These are phyloP conservation scores for Tylopilus vinaceipallidus DNA, from an alignment of 768 basidiomycete genomes.

Conservation along the genomic window DNA sequence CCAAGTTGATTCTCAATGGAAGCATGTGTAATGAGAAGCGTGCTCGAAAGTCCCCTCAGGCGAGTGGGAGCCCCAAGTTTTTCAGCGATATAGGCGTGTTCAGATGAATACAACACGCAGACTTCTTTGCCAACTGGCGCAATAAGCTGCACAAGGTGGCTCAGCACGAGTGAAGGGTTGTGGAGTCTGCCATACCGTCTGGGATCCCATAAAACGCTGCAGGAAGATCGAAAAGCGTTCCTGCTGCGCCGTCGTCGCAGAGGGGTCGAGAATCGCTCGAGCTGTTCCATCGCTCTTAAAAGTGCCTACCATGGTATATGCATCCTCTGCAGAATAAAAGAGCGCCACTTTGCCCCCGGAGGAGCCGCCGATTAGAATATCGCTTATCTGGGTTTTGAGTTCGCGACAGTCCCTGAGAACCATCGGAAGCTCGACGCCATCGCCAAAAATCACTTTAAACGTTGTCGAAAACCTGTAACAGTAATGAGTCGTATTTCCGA, in stretches of 20 bases:
- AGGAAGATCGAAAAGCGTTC: conserved; percentile 48
- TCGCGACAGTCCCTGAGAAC: conserved; percentile 41
- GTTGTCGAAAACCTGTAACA: conserved; percentile 25
- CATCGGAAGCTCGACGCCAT: conserved; percentile 50
- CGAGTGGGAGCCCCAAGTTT: conserved; percentile 48
- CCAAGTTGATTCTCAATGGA: conserved; percentile 57
- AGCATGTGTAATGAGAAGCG: conserved; percentile 53
- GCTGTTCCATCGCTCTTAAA: conserved; percentile 52
- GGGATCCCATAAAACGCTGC: conserved; percentile 48
- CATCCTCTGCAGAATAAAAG: conserved; percentile 53
- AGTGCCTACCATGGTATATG: conserved; percentile 49
- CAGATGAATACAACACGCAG: conserved; percentile 60
- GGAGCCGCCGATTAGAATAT: conserved; percentile 36
- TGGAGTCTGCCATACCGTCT: conserved; percentile 43
- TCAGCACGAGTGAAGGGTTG: neutral
- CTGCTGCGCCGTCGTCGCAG: conserved; percentile 43
- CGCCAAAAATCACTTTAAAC: conserved; percentile 51
- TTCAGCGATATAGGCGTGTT: conserved; percentile 43
- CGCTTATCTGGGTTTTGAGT: conserved; percentile 34
- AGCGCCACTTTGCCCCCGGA: conserved; percentile 51
- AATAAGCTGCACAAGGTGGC: conserved; percentile 47
- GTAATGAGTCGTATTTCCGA: conserved; percentile 4
- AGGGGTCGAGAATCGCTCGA: conserved; percentile 38
- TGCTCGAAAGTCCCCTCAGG: conserved; percentile 42
- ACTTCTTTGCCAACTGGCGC: conserved; percentile 49